These are phyloP conservation scores for Xylaria sp. DNA, from an alignment of 2,329 filamentous ascomycete species.

Conservation along the genomic window DNA sequence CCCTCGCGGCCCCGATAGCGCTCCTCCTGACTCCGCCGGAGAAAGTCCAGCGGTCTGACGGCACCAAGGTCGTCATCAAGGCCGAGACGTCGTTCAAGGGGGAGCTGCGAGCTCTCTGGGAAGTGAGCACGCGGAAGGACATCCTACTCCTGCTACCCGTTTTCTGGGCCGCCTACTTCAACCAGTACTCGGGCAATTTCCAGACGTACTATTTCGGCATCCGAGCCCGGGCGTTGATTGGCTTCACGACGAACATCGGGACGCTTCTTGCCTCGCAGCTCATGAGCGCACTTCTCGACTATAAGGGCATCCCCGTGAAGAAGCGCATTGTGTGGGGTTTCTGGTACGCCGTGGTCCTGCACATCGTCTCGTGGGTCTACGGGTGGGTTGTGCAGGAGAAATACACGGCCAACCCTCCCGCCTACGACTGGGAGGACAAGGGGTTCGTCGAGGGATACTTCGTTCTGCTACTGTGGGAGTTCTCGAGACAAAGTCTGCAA, in stretches of 20 bases:
- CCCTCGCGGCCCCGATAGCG: constrained; percentile 70
- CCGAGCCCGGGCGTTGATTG: constrained; percentile 74
- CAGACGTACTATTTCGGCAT: constrained; percentile 76
- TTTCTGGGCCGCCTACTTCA: constrained; percentile 73
- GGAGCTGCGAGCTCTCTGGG: constrained; percentile 70
- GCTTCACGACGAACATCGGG: constrained; percentile 75
- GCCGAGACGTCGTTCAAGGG: constrained; percentile 69
- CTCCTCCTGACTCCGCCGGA: constrained; percentile 70
- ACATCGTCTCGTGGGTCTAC: constrained; percentile 63
- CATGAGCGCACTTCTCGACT: constrained; percentile 45
- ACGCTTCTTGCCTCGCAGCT: constrained; percentile 74
- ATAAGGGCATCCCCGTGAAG: constrained; percentile 46
- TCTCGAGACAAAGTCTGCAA: constrained; percentile 63
- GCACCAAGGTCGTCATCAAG: constrained; percentile 68
- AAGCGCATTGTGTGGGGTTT: constrained; percentile 58
- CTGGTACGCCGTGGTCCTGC: constrained; percentile 58
- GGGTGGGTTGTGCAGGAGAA: constrained; percentile 65
- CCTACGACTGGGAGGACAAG: constrained; percentile 72
- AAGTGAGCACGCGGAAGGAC: constrained; percentile 74
- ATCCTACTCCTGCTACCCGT: constrained; percentile 77
- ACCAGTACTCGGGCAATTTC: constrained; percentile 60
- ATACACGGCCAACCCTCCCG: constrained; percentile 62
- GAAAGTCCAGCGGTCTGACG: constrained; percentile 74
- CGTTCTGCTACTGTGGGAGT: constrained; percentile 72
- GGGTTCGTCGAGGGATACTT: constrained; percentile 76